Percentiles rank a stretch among this genome's conserved stretches.
Evolutionary conservation across 2,329 filamentous ascomycete genomes (phyloP).

Genomic region (Esteya vermicola): DNA sequence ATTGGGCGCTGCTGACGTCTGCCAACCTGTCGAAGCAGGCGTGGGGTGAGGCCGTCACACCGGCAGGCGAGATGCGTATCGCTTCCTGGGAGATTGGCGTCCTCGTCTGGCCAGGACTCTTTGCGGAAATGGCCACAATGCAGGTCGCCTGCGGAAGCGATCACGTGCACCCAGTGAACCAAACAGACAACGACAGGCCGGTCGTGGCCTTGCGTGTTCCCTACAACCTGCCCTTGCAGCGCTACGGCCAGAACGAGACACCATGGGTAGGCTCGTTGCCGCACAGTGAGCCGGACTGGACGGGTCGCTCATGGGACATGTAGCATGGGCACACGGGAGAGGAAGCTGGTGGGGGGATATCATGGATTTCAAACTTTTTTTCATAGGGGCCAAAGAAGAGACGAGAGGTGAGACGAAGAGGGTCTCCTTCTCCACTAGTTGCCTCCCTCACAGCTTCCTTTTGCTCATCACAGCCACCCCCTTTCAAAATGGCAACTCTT

Average conservation of each 20-base stretch:
- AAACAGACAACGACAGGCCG: slow-evolving; percentile 12
- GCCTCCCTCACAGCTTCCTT: no score
- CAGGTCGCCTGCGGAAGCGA: slow-evolving; percentile 54
- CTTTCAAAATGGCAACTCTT: no score
- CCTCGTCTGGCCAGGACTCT: slow-evolving; percentile 60
- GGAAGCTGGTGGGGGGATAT: not conserved
- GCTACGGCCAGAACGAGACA: slow-evolving; percentile 46
- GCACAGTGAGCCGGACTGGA: slow-evolving; percentile 50
- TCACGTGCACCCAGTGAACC: slow-evolving; percentile 17
- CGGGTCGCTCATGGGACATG: slow-evolving; percentile 25
- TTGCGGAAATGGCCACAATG: slow-evolving; percentile 42
- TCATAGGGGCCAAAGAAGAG: not conserved
- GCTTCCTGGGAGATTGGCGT: slow-evolving; percentile 78
- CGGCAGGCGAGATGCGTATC: slow-evolving; percentile 49
- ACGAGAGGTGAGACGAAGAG: no score
- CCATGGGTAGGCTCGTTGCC: slow-evolving; percentile 62
- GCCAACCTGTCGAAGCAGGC: slow-evolving; percentile 85
- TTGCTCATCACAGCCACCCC: no score
- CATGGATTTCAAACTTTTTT: not conserved
- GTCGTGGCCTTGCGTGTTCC: slow-evolving; percentile 63
- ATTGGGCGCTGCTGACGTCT: slow-evolving; percentile 81
- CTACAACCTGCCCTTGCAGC: slow-evolving; percentile 63
- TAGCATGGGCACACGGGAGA: slow-evolving; percentile 9
- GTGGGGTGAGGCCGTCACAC: slow-evolving; percentile 55
- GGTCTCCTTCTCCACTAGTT: no score